Base-by-base conservation (phyloP, 306 rosid genomes). In the Abrus precatorius region DNA sequence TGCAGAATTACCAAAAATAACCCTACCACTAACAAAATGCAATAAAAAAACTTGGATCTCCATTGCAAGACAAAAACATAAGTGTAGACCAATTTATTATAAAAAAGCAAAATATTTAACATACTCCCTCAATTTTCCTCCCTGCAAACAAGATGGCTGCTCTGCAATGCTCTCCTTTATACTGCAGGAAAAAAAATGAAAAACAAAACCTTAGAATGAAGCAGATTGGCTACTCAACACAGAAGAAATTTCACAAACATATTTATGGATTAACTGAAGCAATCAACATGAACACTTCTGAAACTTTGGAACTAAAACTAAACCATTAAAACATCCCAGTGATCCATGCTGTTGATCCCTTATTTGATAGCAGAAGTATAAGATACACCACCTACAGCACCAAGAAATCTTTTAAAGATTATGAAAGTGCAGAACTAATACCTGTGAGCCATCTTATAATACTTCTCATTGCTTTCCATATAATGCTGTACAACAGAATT, bases 381-480 rank as follows among this genome's bases (percentile, higher is more conserved):
- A 55, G 2, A 65, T 14, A 74, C 50, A 73, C 49, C 55, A 50
- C 75, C 68, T 9, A 71, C 57, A 77, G 75, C 47, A 65, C 84
- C 61, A 70, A 38, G 61, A 72, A 78, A 55, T 43, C 43, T 41
- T 43, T 61, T 45, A 57, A 44, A 5, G 43, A 84, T 62, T 36
- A 84, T 34, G 82, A 63, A 73, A 77, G 80, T 57, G 60, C 80
- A 69, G 73, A 66, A 73, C 36, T 1, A 36, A 60, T 88, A 96
- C 99, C 98, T 93, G 88, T 96, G 99, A 67, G 99, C 99, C 99
- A 96, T 96, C 97, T 87, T 34, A 85, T 96, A 96, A 90, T 96
- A 93, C 88, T 96, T 96, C 87, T 96, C 99, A 77, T 96, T 96
- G 91, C 99, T 96, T 85, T 93, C 99, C 97, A 89, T 48, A 83